phyloP scores from a whole-genome alignment of 2,329 filamentous ascomycete genomes.

The Venturiaceae sp. region DNA sequence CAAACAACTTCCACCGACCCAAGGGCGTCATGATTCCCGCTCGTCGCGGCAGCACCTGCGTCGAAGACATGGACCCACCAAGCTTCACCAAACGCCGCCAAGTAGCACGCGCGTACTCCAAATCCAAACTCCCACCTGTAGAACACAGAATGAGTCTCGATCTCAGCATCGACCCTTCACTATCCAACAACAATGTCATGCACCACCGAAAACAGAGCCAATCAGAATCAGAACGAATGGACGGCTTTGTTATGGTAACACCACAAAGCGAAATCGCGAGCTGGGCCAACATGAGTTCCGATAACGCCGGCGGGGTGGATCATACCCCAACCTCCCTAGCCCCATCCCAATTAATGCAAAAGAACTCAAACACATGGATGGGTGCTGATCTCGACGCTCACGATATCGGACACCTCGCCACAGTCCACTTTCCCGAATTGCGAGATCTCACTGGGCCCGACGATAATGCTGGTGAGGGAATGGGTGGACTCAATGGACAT shows the following conservation, averaged over 20 bases:
- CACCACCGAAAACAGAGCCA: conserved; percentile 11
- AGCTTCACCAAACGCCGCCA: conserved; percentile 20
- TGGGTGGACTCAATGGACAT: not conserved
- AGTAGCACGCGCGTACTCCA: conserved; percentile 12
- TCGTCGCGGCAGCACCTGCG: conserved; percentile 18
- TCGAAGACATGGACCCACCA: conserved; percentile 13
- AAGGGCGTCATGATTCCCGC: conserved; percentile 19
- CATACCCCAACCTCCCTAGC: not conserved
- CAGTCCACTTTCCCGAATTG: conserved; percentile 24
- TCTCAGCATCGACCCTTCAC: not conserved
- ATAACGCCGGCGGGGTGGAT: not conserved
- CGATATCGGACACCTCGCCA: conserved; percentile 13
- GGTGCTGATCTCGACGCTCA: conserved; percentile 11
- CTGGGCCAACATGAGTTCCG: conserved; percentile 13
- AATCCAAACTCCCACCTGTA: conserved; percentile 11
- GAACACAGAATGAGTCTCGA: conserved; percentile 15
- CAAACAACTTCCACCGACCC: conserved; percentile 8
- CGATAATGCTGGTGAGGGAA: conserved; percentile 4
- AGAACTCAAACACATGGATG: conserved; percentile 17
- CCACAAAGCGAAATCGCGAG: conserved; percentile 17
- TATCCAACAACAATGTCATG: not conserved
- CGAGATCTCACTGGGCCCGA: conserved; percentile 9
- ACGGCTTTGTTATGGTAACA: conserved; percentile 21
- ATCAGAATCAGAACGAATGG: conserved; percentile 12
- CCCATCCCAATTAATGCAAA: not conserved